Conservation (phyloP, 2,329 filamentous ascomycete genomes). For the Chaetomium olivaceum region DNA sequence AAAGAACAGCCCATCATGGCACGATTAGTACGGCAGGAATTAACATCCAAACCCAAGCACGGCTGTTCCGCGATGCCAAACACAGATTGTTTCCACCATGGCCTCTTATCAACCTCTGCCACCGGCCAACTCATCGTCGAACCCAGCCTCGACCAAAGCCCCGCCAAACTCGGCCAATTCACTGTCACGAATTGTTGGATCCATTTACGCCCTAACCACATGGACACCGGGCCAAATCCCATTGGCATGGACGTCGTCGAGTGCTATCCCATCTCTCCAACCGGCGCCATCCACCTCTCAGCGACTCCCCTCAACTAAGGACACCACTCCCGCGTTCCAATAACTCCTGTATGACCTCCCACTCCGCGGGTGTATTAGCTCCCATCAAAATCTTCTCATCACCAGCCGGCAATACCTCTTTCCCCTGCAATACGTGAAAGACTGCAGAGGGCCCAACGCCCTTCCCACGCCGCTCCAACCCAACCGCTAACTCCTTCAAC, state of each 20-base stretch:
- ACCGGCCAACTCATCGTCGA: slow-evolving; percentile 10
- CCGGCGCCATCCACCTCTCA: background rate
- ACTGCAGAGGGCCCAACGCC: slow-evolving; percentile 22
- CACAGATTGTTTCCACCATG: slow-evolving; percentile 18
- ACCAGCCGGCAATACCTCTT: background rate
- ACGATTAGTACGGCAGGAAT: background rate
- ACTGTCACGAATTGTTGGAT: slow-evolving; percentile 22
- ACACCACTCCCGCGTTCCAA: background rate
- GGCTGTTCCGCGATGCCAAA: background rate
- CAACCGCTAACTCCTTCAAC: slow-evolving; percentile 29
- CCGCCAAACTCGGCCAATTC: slow-evolving; percentile 18
- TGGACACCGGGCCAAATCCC: background rate
- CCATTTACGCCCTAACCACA: slow-evolving; percentile 4
- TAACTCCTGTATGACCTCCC: background rate
- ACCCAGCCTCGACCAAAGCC: slow-evolving; percentile 20
- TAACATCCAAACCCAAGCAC: background rate
- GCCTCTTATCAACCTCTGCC: slow-evolving; percentile 3
- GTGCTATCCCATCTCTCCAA: background rate
- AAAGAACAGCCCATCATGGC: slow-evolving; percentile 20
- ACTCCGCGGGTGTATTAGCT: background rate
- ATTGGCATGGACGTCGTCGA: background rate
- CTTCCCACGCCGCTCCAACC: background rate
- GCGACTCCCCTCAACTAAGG: background rate
- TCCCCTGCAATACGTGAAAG: slow-evolving; percentile 14
- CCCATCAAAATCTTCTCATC: background rate